A percentile compares a stretch with the other conserved stretches of the same genome.
Conservation (phyloP, 2,329 filamentous ascomycete species). For the Trichophyton benhamiae region DNA sequence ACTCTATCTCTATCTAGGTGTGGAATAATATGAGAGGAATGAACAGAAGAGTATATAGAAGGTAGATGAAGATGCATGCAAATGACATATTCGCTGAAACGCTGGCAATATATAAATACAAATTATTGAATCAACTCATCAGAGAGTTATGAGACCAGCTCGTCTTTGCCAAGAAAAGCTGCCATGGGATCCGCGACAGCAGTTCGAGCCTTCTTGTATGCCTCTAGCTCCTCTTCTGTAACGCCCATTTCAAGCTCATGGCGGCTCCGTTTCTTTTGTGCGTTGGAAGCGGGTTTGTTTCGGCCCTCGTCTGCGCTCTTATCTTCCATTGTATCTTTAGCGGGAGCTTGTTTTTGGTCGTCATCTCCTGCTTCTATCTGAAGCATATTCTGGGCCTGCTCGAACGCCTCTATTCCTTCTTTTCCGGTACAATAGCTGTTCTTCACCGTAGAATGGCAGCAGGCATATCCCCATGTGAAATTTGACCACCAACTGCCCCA, state of each 20-base stretch:
- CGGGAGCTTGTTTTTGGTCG: constrained; percentile 14
- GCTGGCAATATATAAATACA: constrained; percentile 5
- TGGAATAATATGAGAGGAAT: too few relatives aligned
- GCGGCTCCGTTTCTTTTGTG: constrained; percentile 52
- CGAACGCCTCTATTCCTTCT: constrained; percentile 68
- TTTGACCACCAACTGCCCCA: constrained; percentile 98
- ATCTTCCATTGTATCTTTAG: constrained; percentile 24
- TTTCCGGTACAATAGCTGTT: constrained; percentile 97
- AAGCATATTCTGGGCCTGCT: constrained; percentile 56
- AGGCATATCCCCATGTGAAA: constrained; percentile 92
- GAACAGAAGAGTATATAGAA: neutral
- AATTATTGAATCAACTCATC: neutral
- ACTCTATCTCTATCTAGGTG: too few relatives aligned
- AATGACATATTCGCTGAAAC: constrained; percentile 5
- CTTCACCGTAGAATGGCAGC: constrained; percentile 85
- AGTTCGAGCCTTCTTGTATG: constrained; percentile 63
- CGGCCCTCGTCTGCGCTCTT: constrained; percentile 11
- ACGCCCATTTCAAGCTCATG: constrained; percentile 68
- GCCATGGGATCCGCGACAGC: constrained; percentile 80
- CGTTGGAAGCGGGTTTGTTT: constrained; percentile 14
- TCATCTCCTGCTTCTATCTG: constrained; percentile 25
- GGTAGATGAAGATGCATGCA: neutral
- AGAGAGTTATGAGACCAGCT: constrained; percentile 32
- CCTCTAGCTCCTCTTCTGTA: constrained; percentile 73
- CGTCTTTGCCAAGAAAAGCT: constrained; percentile 61